Percentiles rank a stretch among this genome's conserved stretches.
Evolutionary conservation across 2,329 filamentous ascomycete species (phyloP).

Genomic region (Westerdykella aurantiaca): DNA sequence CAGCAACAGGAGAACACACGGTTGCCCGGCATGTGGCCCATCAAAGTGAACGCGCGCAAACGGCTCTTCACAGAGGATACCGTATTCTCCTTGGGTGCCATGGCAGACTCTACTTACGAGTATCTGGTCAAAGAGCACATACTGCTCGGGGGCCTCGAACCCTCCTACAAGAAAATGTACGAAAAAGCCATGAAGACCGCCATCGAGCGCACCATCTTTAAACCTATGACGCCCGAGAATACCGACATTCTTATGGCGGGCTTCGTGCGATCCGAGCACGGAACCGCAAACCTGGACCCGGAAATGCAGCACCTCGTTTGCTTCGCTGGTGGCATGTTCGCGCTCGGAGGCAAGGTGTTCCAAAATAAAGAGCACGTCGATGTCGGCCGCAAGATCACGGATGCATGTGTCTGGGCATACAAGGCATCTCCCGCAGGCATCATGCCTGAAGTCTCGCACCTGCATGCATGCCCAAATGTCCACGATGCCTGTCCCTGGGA

Average conservation of each 20-base stretch:
- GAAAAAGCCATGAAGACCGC: slow-evolving; percentile 45
- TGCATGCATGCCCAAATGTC: slow-evolving; percentile 45
- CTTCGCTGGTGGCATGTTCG: slow-evolving; percentile 59
- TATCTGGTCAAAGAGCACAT: slow-evolving; percentile 44
- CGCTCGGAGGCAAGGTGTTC: slow-evolving; percentile 54
- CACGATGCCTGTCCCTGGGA: slow-evolving; percentile 48
- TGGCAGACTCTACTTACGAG: slow-evolving; percentile 35
- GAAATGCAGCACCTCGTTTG: slow-evolving; percentile 55
- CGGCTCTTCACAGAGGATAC: slow-evolving; percentile 39
- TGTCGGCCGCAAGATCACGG: slow-evolving; percentile 52
- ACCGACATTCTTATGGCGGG: slow-evolving; percentile 46
- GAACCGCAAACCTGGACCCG: slow-evolving; percentile 38
- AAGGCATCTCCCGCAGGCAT: slow-evolving; percentile 51
- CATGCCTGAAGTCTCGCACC: slow-evolving; percentile 55
- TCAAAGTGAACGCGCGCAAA: slow-evolving; percentile 38
- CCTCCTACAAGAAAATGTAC: slow-evolving; percentile 51
- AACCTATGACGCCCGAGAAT: slow-evolving; percentile 45
- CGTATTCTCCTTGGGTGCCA: slow-evolving; percentile 31
- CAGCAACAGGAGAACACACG: slow-evolving; percentile 40
- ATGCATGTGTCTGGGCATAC: slow-evolving; percentile 61
- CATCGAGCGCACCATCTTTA: slow-evolving; percentile 43
- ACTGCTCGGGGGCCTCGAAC: slow-evolving; percentile 42
- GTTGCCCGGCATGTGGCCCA: slow-evolving; percentile 46
- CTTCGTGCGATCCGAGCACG: slow-evolving; percentile 34
- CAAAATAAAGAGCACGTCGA: slow-evolving; percentile 49